Evolutionary conservation across 805 yeast genomes (phyloP).

Genomic region (Metahyphopichia silvanorum): DNA sequence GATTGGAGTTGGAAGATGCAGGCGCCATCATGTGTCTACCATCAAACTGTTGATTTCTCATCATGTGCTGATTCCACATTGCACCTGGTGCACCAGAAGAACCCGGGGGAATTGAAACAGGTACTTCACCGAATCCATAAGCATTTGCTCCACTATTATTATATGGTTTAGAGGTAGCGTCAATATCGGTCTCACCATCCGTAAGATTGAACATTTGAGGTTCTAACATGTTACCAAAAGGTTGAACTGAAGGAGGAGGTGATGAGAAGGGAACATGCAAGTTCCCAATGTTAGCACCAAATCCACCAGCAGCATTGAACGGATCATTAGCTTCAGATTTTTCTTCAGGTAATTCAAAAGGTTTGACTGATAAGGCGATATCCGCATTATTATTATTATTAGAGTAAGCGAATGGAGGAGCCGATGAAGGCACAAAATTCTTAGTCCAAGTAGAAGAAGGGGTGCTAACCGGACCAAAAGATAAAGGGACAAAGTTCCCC

Average conservation of each 20-base stretch:
- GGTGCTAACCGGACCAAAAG: conserved; percentile 22
- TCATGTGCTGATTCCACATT: conserved; percentile 16
- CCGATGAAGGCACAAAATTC: conserved; percentile 30
- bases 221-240: neutral
- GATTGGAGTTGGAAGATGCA: conserved; percentile 4
- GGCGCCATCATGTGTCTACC: neutral
- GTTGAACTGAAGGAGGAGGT: conserved; percentile 17
- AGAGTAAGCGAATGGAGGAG: conserved; percentile 31
- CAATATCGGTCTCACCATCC: neutral
- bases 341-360: conserved; percentile 24
- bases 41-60: neutral
- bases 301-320: neutral
- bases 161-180: neutral
- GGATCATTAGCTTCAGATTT: conserved; percentile 2
- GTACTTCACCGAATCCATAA: neutral
- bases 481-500: conserved; percentile 13
- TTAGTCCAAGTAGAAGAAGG: conserved; percentile 36
- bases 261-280: conserved; percentile 20
- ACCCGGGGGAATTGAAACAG: conserved; percentile 3
- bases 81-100: conserved; percentile 1
- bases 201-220: neutral
- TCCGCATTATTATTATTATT: conserved; percentile 2
- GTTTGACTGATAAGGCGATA: conserved; percentile 14
- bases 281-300: conserved; percentile 4
- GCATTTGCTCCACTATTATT: neutral